Conservation (phyloP, 257 asterid genomes). For the Avicennia marina region DNA sequence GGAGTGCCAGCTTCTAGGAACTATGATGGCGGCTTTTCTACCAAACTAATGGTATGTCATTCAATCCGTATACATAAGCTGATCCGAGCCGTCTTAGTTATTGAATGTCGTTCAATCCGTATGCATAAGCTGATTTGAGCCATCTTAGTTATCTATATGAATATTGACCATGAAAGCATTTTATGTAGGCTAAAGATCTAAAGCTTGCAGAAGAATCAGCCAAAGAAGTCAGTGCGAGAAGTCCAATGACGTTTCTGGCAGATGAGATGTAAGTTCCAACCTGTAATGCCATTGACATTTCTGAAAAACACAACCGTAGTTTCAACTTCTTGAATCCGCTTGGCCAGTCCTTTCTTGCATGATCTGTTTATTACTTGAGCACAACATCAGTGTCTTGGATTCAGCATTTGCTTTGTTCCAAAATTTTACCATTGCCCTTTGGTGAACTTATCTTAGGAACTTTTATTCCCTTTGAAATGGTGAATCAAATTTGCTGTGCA, state of each 20-base stretch:
- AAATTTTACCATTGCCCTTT: too few relatives aligned
- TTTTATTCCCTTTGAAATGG: too few relatives aligned
- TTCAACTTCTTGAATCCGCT: too few relatives aligned
- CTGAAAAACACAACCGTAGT: too few relatives aligned
- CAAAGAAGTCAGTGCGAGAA: slow-evolving; percentile 45
- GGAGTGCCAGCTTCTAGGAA: slow-evolving; percentile 90
- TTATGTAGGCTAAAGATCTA: slow-evolving; percentile 80
- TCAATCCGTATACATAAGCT: neutral
- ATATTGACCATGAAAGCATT: neutral
- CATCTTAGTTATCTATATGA: neutral
- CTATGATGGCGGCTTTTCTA: slow-evolving; percentile 82
- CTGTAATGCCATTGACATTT: neutral
- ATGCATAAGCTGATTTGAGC: neutral
- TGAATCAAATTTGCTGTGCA: slow-evolving; percentile 22
- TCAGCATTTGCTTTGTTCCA: too few relatives aligned
- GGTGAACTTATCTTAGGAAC: too few relatives aligned
- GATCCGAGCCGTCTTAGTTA: neutral
- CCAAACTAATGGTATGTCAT: slow-evolving; percentile 75
- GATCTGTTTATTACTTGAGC: too few relatives aligned
- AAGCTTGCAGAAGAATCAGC: slow-evolving; percentile 71
- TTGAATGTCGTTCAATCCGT: slow-evolving; percentile 5
- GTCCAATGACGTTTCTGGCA: slow-evolving; percentile 59
- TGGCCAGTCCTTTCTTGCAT: too few relatives aligned
- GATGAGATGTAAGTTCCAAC: slow-evolving; percentile 54
- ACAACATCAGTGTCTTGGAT: neutral